Conservation (phyloP, 768 basidiomycete genomes). For the Pseudohyphozyma bogoriensis region DNA sequence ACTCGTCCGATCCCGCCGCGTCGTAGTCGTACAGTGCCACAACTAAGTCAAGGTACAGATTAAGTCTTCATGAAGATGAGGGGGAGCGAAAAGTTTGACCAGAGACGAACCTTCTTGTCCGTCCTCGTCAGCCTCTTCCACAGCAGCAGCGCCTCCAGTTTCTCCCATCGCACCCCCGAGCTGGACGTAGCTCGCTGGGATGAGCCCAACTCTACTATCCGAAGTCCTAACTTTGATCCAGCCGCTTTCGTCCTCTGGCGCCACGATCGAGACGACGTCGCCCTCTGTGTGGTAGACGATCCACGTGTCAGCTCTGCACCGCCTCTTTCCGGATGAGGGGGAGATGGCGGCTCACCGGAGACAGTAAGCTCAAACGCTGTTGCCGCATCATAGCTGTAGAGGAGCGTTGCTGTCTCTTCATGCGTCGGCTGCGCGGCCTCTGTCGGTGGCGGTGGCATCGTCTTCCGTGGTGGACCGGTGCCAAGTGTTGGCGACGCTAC, state of each 20-base stretch:
- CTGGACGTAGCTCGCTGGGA: conserved; percentile 19
- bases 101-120: conserved; percentile 2
- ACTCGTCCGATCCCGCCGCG: conserved; percentile 8
- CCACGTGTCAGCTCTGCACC: no score
- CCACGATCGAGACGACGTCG: conserved; percentile 2
- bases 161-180: neutral
- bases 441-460: neutral
- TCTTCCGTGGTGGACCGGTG: neutral
- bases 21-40: conserved; percentile 19
- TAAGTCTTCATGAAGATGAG: neutral
- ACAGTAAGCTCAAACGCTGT: conserved; percentile 8
- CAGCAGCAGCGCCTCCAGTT: neutral
- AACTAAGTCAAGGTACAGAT: neutral
- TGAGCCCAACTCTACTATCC: conserved; percentile 17
- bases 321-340: neutral
- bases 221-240: conserved; percentile 11
- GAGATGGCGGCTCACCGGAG: neutral
- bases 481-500: neutral
- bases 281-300: neutral
- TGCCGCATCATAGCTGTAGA: conserved; percentile 11
- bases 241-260: conserved; percentile 13
- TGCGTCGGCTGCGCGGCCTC: neutral
- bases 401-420: neutral
- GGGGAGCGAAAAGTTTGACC: neutral
- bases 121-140: neutral